A percentile compares a stretch with the other conserved stretches of the same genome.
Evolutionary conservation across 441 rosid genomes (phyloP).

Genomic region (Erysimum pusillum): DNA sequence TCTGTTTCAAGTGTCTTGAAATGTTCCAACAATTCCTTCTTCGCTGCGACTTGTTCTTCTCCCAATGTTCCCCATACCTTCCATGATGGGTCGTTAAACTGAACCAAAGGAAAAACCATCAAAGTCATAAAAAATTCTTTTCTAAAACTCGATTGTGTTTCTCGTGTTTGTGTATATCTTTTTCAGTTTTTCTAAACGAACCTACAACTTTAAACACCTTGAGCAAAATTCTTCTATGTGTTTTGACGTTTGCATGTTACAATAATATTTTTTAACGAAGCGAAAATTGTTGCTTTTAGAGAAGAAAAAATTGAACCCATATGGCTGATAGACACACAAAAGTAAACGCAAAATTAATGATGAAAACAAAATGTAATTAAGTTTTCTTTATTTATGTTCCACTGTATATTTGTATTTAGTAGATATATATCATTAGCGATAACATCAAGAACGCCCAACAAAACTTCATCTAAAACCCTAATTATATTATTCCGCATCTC

Average conservation of each 20-base stretch:
- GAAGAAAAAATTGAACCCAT: too few relatives aligned
- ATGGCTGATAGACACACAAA: too few relatives aligned
- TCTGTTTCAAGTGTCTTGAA: slow-evolving; percentile 41
- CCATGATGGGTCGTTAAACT: slow-evolving; percentile 43
- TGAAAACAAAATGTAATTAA: too few relatives aligned
- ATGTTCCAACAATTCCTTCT: slow-evolving; percentile 35
- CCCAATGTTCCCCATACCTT: slow-evolving; percentile 43
- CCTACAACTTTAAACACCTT: background rate
- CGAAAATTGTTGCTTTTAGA: background rate
- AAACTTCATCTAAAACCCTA: background rate
- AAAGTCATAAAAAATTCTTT: background rate
- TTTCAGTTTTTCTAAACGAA: background rate
- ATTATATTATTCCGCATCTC: background rate
- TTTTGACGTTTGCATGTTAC: background rate
- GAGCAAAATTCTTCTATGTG: background rate
- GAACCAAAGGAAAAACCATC: background rate
- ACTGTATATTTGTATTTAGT: background rate
- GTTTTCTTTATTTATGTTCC: background rate
- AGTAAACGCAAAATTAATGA: too few relatives aligned
- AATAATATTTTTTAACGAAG: background rate
- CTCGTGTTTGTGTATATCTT: background rate
- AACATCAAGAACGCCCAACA: background rate
- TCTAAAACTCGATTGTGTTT: background rate
- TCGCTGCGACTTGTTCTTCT: slow-evolving; percentile 33
- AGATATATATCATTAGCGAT: background rate